These are phyloP conservation scores for Acidiella bohemica DNA, from an alignment of 495 filamentous ascomycete species.

Conservation along the genomic window DNA sequence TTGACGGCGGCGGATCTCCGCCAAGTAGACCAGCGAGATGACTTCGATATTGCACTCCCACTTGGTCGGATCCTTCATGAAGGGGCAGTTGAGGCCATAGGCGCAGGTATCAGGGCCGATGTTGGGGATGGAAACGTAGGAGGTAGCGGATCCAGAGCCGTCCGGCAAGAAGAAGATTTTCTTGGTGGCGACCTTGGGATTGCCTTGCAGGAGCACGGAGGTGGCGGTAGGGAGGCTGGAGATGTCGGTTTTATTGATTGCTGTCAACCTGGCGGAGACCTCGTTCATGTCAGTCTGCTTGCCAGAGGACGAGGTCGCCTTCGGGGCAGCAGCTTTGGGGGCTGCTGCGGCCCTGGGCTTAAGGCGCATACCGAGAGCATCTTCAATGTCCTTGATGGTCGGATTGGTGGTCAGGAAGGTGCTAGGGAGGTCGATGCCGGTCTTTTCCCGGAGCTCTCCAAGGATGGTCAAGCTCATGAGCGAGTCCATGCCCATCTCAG, in stretches of 20 bases:
- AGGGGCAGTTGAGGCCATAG: slow-evolving; percentile 53
- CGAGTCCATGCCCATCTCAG: slow-evolving; percentile 35
- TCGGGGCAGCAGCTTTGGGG: slow-evolving; percentile 8
- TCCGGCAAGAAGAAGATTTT: slow-evolving; percentile 66
- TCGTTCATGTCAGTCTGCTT: slow-evolving; percentile 25
- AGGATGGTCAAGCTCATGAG: slow-evolving; percentile 36
- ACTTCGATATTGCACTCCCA: slow-evolving; percentile 43
- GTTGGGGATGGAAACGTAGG: slow-evolving; percentile 46
- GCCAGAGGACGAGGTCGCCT: slow-evolving; percentile 9
- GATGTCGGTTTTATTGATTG: slow-evolving; percentile 24
- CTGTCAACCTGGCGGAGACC: slow-evolving; percentile 27
- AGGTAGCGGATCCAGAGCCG: slow-evolving; percentile 55
- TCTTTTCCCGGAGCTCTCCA: slow-evolving; percentile 31
- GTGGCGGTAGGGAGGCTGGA: slow-evolving; percentile 32
- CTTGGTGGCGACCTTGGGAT: slow-evolving; percentile 42
- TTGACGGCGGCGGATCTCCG: slow-evolving; percentile 57
- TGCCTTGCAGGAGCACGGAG: slow-evolving; percentile 41
- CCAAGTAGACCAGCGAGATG: slow-evolving; percentile 44
- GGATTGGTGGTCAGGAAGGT: slow-evolving; percentile 32
- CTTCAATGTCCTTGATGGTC: slow-evolving; percentile 34
- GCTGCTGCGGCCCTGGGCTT: slow-evolving; percentile 21
- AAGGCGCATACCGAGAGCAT: slow-evolving; percentile 33
- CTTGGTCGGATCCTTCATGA: slow-evolving; percentile 47
- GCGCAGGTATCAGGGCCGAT: slow-evolving; percentile 41
- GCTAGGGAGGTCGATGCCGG: slow-evolving; percentile 32